Base-by-base conservation (phyloP, 495 filamentous ascomycete genomes). In the Barbatosphaeria neglecta region DNA sequence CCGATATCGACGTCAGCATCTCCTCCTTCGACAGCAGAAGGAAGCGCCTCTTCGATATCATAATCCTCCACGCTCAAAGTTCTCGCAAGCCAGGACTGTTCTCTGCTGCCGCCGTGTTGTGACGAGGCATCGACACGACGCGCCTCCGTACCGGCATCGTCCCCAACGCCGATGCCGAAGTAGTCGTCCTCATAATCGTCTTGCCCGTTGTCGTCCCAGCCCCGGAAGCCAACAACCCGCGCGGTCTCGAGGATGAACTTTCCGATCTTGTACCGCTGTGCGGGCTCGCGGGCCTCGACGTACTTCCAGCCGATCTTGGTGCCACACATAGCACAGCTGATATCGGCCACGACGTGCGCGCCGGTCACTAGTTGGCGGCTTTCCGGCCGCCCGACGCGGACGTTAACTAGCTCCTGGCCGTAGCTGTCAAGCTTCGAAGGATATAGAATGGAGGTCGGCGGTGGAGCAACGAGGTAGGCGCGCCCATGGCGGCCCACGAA, bases 181-280 rank as follows among this genome's bases (percentile, higher is more conserved):
- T 44, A 50, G 0, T 42, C 52, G 6, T 50, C 37, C 3, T 6
- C 18, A 3, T 20, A 18, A 10, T 22, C 53, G 39, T 50, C 52
- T 18, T 46, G 51, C 22, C 47, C 57, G 6, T 59, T 56, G 25
- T 77, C 73, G 57, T 93, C 87, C 85, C 84, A 93, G 45, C 70
- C 72, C n/a, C 74, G 69, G 40, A 70, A 75, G 5, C 72, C 62
- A 17, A 77, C 78, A 20, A 88, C 82, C 50, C 83, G 72, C 59
- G 81, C 81, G 25, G 83, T 88, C 68, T 97, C 90, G 28, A 97
- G 61, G n/a, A 97, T 95, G 55, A 90, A 95, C 61, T 94, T 95
- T 23, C 90, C 90, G 23, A 96, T 81, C 61, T 97, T 97, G 66
- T 97, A 97, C 45, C 76, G 74, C 61, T 97, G 90, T 33, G 70